Evolutionary conservation across 805 yeast species (phyloP).

Genomic region (Spathaspora girioi): DNA sequence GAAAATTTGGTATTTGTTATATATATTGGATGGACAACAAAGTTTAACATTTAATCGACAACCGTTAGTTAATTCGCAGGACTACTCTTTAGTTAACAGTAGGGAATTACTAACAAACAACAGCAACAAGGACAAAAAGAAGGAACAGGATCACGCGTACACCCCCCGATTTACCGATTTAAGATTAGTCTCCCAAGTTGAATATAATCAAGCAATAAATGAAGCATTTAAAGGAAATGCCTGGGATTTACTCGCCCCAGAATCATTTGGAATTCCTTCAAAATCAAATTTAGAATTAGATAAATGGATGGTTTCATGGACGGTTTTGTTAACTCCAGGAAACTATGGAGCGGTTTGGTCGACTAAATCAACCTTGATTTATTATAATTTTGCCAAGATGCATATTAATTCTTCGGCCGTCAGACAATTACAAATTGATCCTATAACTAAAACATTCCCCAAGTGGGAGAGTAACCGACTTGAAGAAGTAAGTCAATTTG

Average conservation of each 20-base stretch:
- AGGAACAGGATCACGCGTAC: constrained; percentile 3
- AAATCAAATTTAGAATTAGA: constrained; percentile 63
- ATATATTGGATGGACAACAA: constrained; percentile 66
- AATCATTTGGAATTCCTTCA: constrained; percentile 65
- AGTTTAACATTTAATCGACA: constrained; percentile 57
- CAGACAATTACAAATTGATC: constrained; percentile 33
- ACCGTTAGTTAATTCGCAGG: constrained; percentile 49
- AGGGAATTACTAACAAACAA: constrained; percentile 23
- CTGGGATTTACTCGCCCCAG: constrained; percentile 58
- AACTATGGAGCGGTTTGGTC: constrained; percentile 59
- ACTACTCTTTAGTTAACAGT: constrained; percentile 41
- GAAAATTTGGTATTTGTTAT: constrained; percentile 64
- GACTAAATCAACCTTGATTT: constrained; percentile 63
- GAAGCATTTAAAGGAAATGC: constrained; percentile 56
- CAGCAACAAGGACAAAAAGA: not conserved
- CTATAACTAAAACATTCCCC: constrained; percentile 28
- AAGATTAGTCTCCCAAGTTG: constrained; percentile 63
- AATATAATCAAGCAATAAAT: constrained; percentile 60
- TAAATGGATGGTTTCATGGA: constrained; percentile 81
- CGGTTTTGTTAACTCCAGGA: constrained; percentile 61
- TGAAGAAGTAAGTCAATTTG: not conserved
- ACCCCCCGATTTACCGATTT: constrained; percentile 40
- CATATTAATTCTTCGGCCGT: constrained; percentile 58
- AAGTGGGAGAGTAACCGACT: constrained; percentile 20
- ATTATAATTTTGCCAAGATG: constrained; percentile 74